Conservation (phyloP, 805 yeast species). For the Tetrapisispora fleetii region DNA sequence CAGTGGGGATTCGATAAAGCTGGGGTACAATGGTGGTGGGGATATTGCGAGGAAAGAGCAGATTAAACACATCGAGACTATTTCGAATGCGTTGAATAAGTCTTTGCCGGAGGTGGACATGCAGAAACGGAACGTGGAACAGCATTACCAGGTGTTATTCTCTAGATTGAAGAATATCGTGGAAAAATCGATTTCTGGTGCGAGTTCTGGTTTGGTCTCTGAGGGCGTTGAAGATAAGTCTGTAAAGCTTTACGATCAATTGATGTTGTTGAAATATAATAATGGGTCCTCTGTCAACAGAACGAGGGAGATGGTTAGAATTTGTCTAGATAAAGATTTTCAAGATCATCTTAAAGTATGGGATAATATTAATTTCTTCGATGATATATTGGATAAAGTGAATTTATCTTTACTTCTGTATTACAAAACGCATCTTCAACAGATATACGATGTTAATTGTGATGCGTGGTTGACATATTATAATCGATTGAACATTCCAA, state of each 20-base stretch:
- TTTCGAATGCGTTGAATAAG: conserved; percentile 21
- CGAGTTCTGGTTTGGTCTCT: not conserved
- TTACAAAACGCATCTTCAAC: conserved; percentile 13
- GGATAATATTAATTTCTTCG: conserved; percentile 13
- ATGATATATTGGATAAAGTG: conserved; percentile 7
- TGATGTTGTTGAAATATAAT: conserved; percentile 17
- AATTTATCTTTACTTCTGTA: conserved; percentile 17
- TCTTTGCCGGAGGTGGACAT: conserved; percentile 19
- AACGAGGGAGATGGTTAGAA: conserved; percentile 9
- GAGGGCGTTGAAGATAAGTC: conserved; percentile 3
- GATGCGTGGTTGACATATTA: conserved; percentile 13
- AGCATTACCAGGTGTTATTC: conserved; percentile 23
- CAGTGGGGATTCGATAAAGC: not conserved
- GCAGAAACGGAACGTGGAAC: conserved; percentile 15
- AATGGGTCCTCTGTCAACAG: conserved; percentile 6
- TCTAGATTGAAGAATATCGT: conserved; percentile 19
- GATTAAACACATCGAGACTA: conserved; percentile 17
- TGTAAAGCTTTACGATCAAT: conserved; percentile 10
- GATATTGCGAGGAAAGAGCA: not conserved
- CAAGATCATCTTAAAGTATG: conserved; percentile 12
- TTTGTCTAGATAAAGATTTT: conserved; percentile 16
- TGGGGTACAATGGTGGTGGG: not conserved
- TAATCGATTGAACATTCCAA: conserved; percentile 9
- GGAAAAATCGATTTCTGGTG: conserved; percentile 10
- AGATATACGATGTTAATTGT: conserved; percentile 8